Conservation (phyloP, 106 monocot species). For the Agapanthus africanus region DNA sequence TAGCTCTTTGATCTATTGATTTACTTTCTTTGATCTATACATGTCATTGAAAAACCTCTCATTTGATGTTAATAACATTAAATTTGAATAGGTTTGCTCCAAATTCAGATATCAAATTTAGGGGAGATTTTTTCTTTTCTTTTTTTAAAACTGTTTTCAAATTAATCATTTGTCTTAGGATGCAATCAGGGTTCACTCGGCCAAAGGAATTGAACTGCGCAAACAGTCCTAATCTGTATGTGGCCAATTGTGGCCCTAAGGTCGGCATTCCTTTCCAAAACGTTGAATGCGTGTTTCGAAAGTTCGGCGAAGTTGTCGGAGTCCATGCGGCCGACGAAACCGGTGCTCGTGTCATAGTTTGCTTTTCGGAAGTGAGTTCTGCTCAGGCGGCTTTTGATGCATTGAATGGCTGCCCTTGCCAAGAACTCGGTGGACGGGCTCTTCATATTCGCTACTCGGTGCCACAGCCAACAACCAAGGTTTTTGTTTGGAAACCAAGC, state of each 20-base stretch:
- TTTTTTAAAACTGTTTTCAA: too few relatives aligned
- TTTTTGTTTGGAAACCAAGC: constrained; percentile 9
- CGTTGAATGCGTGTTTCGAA: constrained; percentile 47
- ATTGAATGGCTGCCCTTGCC: constrained; percentile 47
- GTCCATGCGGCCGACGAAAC: constrained; percentile 70
- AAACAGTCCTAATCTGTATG: constrained; percentile 59
- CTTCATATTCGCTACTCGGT: constrained; percentile 78
- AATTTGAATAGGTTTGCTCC: too few relatives aligned
- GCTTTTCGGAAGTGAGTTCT: constrained; percentile 42
- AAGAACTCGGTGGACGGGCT: constrained; percentile 45
- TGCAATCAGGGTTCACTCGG: constrained; percentile 23
- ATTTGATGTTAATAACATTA: too few relatives aligned
- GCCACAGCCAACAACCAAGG: constrained; percentile 28
- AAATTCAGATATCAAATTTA: too few relatives aligned
- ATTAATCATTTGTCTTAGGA: too few relatives aligned
- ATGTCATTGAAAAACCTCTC: too few relatives aligned
- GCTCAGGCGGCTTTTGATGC: constrained; percentile 51
- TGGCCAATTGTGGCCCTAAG: constrained; percentile 88
- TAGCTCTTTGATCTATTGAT: too few relatives aligned
- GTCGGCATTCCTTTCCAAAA: constrained; percentile 52
- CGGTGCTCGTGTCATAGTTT: constrained; percentile 69
- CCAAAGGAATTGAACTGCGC: constrained; percentile 13
- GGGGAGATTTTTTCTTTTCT: too few relatives aligned
- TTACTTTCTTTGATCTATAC: too few relatives aligned
- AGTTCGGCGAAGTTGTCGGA: constrained; percentile 55